These are phyloP conservation scores for Trichoderma sp. DNA, from an alignment of 2,329 filamentous ascomycete genomes.

Conservation along the genomic window DNA sequence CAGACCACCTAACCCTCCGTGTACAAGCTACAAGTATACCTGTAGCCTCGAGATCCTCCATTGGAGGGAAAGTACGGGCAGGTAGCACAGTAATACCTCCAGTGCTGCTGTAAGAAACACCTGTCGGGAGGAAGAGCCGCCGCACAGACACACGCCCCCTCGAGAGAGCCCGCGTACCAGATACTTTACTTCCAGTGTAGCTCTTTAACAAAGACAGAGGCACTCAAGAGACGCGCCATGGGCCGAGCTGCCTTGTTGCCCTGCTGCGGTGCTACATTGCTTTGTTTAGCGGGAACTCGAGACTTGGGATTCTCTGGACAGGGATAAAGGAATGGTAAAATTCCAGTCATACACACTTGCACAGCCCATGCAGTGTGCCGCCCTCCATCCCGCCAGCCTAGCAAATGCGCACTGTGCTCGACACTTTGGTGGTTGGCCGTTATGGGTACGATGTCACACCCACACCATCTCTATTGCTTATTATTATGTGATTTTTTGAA, in stretches of 20 bases:
- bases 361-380: neutral
- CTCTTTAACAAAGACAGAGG: neutral
- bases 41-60: neutral
- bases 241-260: neutral
- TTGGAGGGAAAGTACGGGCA: neutral
- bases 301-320: neutral
- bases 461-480: neutral
- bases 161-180: neutral
- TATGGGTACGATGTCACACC: neutral
- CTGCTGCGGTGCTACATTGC: neutral
- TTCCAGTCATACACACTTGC: neutral
- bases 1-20: neutral
- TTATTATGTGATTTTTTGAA: neutral
- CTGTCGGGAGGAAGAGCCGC: neutral
- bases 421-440: no score
- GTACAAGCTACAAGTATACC: neutral
- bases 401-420: constrained; percentile 4
- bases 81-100: neutral
- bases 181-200: neutral
- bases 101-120: neutral
- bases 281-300: neutral
- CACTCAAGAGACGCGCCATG: neutral
- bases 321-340: neutral
- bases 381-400: neutral
- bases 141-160: neutral